Percentiles rank a stretch among this genome's conserved stretches.
Conservation (phyloP, 2,329 filamentous ascomycete genomes). For the Claviceps humidiphila region DNA sequence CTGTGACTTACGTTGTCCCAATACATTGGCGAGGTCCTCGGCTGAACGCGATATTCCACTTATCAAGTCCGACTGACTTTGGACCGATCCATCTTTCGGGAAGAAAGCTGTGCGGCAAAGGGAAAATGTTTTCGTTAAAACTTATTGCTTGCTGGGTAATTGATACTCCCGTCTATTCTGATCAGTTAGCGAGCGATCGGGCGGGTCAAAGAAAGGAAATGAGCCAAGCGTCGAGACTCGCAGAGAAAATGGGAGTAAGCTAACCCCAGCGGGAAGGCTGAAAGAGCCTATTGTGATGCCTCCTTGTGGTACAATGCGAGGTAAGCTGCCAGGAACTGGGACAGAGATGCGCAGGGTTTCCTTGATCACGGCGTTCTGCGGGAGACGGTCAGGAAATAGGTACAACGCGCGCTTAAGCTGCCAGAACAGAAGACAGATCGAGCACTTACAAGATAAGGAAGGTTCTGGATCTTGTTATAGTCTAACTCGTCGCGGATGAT, state of each 20-base stretch:
- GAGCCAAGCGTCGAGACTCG: too few relatives aligned
- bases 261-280: not conserved
- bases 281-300: not conserved
- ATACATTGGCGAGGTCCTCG: not conserved
- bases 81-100: not conserved
- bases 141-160: not conserved
- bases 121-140: not conserved
- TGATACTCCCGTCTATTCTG: not conserved
- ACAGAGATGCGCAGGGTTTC: not conserved
- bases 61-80: not conserved
- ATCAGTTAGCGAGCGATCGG: too few relatives aligned
- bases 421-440: not conserved
- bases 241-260: not conserved
- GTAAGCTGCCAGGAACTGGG: not conserved
- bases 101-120: not conserved
- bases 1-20: not conserved
- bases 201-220: too few relatives aligned
- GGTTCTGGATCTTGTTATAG: not conserved
- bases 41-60: not conserved
- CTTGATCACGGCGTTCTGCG: slow-evolving; percentile 1
- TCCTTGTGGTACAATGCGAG: not conserved
- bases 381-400: not conserved
- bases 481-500: not conserved
- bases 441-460: not conserved
- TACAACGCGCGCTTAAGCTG: too few relatives aligned